These are phyloP conservation scores for Tricharina praecox DNA, from an alignment of 495 filamentous ascomycete species.

Conservation along the genomic window DNA sequence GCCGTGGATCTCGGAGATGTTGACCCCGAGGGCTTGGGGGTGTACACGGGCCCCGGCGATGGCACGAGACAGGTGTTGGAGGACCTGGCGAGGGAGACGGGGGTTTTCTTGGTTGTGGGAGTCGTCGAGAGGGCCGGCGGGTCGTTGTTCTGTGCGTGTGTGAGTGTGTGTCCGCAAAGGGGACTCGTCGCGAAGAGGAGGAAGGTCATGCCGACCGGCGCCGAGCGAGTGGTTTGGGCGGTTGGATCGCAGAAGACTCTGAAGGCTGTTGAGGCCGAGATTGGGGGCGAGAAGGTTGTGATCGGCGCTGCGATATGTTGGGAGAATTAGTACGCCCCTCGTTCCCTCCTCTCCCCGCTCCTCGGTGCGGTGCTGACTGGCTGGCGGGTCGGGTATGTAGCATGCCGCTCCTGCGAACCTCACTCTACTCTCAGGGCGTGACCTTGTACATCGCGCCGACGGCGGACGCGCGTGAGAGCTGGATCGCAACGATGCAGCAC, in stretches of 20 bases:
- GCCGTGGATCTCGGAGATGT: constrained; percentile 77
- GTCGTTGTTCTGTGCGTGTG: constrained; percentile 56
- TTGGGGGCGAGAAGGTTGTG: constrained; percentile 59
- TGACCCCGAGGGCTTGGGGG: constrained; percentile 29
- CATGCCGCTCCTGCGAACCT: constrained; percentile 72
- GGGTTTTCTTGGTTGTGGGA: constrained; percentile 64
- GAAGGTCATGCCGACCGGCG: constrained; percentile 90
- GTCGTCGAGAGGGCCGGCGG: constrained; percentile 66
- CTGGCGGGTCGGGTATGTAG: too few relatives aligned
- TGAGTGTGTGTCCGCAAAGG: constrained; percentile 61
- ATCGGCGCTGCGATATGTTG: constrained; percentile 84
- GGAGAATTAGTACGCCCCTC: constrained; percentile 59
- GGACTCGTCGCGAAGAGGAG: constrained; percentile 72
- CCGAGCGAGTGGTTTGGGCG: constrained; percentile 75
- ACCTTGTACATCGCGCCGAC: constrained; percentile 88
- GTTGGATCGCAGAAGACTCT: constrained; percentile 70
- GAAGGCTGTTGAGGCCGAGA: constrained; percentile 61
- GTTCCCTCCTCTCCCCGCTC: neutral
- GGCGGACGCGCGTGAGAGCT: constrained; percentile 70
- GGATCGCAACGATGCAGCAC: constrained; percentile 68
- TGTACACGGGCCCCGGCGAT: constrained; percentile 40
- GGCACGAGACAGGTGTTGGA: constrained; percentile 74
- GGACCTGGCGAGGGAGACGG: constrained; percentile 50
- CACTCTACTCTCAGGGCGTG: constrained; percentile 78
- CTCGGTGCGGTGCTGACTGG: neutral